Conservation (phyloP, 1,284 basidiomycete genomes). For the Cronartium ribicola region DNA sequence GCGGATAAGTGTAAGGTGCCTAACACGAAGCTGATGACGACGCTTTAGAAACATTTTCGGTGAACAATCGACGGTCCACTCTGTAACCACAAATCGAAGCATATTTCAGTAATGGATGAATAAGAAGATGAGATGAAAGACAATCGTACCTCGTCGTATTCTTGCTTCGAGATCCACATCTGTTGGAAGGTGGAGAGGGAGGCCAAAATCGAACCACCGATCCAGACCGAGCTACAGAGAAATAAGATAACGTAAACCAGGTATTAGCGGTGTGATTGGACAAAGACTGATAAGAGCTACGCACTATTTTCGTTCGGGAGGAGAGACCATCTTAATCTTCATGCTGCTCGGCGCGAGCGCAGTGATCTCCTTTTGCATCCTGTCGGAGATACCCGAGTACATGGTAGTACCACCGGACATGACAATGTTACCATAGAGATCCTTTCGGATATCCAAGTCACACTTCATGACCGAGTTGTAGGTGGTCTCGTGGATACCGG, state of each 20-base stretch:
- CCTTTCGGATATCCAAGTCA: conserved; percentile 64
- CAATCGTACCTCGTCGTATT: conserved; percentile 38
- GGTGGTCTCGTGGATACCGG: conserved; percentile 92
- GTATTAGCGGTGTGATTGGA: background rate
- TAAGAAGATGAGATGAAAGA: background rate
- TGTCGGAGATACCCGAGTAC: conserved; percentile 94
- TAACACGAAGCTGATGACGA: background rate
- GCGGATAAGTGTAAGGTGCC: no score
- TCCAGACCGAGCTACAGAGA: conserved; percentile 75
- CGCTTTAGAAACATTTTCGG: conserved; percentile 39
- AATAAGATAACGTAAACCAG: background rate
- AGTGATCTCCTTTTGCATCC: conserved; percentile 97
- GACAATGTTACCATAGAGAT: conserved; percentile 89
- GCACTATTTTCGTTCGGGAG: conserved; percentile 72
- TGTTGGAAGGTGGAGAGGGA: conserved; percentile 93
- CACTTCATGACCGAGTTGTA: conserved; percentile 80
- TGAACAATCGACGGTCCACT: conserved; percentile 41
- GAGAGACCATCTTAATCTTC: conserved; percentile 89
- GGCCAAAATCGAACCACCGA: conserved; percentile 94
- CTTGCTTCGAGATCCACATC: conserved; percentile 52
- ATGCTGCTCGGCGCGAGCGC: conserved; percentile 71
- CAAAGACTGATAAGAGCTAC: background rate
- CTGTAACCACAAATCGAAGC: background rate
- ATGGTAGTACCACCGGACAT: conserved; percentile 94
- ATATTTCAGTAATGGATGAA: background rate